phyloP scores from a whole-genome alignment of 306 rosid species.

The Macrotyloma uniflorum region DNA sequence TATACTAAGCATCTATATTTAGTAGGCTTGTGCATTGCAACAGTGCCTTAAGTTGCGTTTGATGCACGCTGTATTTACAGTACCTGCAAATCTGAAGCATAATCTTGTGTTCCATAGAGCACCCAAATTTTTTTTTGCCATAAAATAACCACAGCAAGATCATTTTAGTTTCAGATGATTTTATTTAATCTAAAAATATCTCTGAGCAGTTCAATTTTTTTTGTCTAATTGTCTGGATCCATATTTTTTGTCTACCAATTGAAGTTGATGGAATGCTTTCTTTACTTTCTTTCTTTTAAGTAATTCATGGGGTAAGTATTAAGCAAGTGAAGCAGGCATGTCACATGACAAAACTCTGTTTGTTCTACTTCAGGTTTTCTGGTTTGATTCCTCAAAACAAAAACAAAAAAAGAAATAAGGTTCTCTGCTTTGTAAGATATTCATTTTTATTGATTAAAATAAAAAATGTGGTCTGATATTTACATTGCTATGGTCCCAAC shows the following conservation, averaged over 20 bases:
- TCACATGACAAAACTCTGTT: neutral
- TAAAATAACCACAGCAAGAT: neutral
- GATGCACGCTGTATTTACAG: neutral
- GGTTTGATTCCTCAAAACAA: neutral
- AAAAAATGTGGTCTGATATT: too few relatives aligned
- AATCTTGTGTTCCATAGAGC: neutral
- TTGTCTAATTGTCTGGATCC: neutral
- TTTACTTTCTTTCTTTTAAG: neutral
- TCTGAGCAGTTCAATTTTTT: neutral
- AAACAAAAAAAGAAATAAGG: neutral
- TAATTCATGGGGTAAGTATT: neutral
- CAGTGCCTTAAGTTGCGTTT: neutral
- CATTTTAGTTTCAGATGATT: neutral
- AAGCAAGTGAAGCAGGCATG: neutral
- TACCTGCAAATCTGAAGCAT: slow-evolving; percentile 7
- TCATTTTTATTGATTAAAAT: neutral
- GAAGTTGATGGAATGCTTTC: slow-evolving; percentile 5
- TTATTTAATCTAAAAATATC: neutral
- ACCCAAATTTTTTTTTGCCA: neutral
- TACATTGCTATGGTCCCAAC: neutral
- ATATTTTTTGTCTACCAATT: neutral
- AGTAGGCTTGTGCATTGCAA: neutral
- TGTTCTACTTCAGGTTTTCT: neutral
- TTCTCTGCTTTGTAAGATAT: neutral
- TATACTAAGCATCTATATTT: neutral